Evolutionary conservation across 352 stramenopile species (phyloP).

Genomic region (Saprolegnia parasitica): DNA sequence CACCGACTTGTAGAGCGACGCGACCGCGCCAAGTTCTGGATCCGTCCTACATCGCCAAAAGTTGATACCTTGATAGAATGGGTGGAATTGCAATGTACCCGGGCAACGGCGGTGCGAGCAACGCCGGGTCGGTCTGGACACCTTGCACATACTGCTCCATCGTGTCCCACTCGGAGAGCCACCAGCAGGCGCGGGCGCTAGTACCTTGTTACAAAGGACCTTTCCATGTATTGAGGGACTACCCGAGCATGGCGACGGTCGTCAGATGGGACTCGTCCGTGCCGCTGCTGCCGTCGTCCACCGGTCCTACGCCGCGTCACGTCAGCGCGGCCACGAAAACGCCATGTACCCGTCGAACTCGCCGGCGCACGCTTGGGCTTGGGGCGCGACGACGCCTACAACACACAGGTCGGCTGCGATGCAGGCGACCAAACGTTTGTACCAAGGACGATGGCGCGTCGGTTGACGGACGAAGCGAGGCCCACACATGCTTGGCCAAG

Average conservation of each 20-base stretch:
- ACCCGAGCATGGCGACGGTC: conserved; percentile 15
- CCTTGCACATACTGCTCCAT: conserved; percentile 70
- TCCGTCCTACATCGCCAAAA: background rate
- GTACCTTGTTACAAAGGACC: background rate
- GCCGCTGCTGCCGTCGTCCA: background rate
- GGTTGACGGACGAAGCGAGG: conserved; percentile 32
- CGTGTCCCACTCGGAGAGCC: conserved; percentile 71
- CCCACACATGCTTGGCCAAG: conserved; percentile 76
- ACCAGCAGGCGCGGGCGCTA: conserved; percentile 76
- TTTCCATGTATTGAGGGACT: background rate
- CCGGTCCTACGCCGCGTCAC: background rate
- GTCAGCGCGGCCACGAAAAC: background rate
- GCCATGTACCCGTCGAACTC: conserved; percentile 11
- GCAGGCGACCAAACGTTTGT: no score
- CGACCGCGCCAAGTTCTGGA: conserved; percentile 10
- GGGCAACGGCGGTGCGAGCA: background rate
- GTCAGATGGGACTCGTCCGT: conserved; percentile 19
- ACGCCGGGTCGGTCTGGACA: background rate
- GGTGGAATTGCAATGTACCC: background rate
- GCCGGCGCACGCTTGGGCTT: conserved; percentile 6
- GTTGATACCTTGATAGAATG: background rate
- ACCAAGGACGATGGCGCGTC: conserved; percentile 21
- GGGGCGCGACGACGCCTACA: conserved; percentile 29
- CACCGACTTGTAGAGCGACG: conserved; percentile 77
- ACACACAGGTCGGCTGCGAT: conserved; percentile 9